Conservation (phyloP, 768 basidiomycete genomes). For the Suillus weaverae region DNA sequence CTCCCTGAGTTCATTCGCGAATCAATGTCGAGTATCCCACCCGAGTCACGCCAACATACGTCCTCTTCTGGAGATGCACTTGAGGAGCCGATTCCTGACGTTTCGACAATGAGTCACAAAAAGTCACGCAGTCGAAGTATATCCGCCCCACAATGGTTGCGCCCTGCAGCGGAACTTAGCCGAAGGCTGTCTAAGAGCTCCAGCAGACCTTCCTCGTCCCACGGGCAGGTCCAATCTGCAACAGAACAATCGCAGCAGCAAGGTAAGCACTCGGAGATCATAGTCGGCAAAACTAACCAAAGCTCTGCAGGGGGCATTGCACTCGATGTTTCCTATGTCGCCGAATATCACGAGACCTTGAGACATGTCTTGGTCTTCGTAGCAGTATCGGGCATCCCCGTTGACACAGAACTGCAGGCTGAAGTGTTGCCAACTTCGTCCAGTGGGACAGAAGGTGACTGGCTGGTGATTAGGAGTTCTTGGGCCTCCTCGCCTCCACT, state of each 20-base stretch:
- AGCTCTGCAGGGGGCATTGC: conserved; percentile 11
- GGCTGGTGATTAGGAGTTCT: conserved; percentile 63
- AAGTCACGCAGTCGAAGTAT: conserved; percentile 47
- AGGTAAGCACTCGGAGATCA: neutral
- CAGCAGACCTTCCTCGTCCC: conserved; percentile 28
- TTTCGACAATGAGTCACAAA: conserved; percentile 27
- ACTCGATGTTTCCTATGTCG: conserved; percentile 51
- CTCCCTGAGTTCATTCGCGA: conserved; percentile 68
- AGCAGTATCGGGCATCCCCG: conserved; percentile 48
- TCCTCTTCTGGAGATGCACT: conserved; percentile 9
- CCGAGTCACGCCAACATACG: conserved; percentile 4
- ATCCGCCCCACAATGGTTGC: conserved; percentile 63
- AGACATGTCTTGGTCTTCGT: conserved; percentile 78
- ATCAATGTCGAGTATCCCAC: conserved; percentile 38
- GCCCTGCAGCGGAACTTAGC: conserved; percentile 23
- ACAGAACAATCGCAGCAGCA: conserved; percentile 2
- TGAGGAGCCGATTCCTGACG: conserved; percentile 12
- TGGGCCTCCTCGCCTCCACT: conserved; percentile 57
- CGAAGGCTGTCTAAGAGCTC: conserved; percentile 16
- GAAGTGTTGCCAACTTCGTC: conserved; percentile 57
- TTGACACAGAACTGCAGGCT: conserved; percentile 58
- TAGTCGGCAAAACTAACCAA: neutral
- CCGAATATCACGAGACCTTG: conserved; percentile 86
- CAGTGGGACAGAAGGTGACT: conserved; percentile 46
- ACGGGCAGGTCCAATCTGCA: conserved; percentile 21